These are phyloP conservation scores for Ceratobasidium sp. DNA, from an alignment of 1,284 basidiomycete species.

Conservation along the genomic window DNA sequence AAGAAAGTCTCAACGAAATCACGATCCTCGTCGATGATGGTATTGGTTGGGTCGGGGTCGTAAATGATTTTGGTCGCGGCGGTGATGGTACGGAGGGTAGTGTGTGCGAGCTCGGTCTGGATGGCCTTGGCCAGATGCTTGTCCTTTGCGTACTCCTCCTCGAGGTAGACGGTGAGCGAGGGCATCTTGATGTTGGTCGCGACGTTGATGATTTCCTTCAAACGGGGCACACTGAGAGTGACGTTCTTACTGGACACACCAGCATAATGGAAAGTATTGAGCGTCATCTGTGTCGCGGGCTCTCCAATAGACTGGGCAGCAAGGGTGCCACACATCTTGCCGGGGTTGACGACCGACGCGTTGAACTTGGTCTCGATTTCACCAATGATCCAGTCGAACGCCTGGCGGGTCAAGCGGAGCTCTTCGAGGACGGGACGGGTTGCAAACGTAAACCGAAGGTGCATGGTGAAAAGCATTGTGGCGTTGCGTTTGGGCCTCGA, in stretches of 20 bases:
- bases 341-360: slow-evolving; percentile 87
- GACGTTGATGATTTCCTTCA: slow-evolving; percentile 99
- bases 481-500: slow-evolving; percentile 89
- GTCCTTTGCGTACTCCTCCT: slow-evolving; percentile 71
- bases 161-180: slow-evolving; percentile 88
- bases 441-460: slow-evolving; percentile 85
- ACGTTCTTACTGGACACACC: slow-evolving; percentile 99
- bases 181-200: slow-evolving; percentile 99
- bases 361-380: slow-evolving; percentile 97
- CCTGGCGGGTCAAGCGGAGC: slow-evolving; percentile 85
- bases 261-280: slow-evolving; percentile 98
- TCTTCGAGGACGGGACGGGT: slow-evolving; percentile 84
- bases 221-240: slow-evolving; percentile 95
- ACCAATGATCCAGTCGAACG: slow-evolving; percentile 97
- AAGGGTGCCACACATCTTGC: slow-evolving; percentile 99
- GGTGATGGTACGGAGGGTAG: slow-evolving; percentile 93
- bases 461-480: slow-evolving; percentile 91
- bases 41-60: slow-evolving; percentile 90
- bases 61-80: slow-evolving; percentile 98
- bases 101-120: slow-evolving; percentile 92
- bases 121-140: slow-evolving; percentile 79
- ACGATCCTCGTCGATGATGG: slow-evolving; percentile 94
- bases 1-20: slow-evolving; percentile 99
- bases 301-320: slow-evolving; percentile 99
- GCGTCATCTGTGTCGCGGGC: slow-evolving; percentile 98